phyloP scores from a whole-genome alignment of 78 protist genomes.

The Salpingoeca rosetta region DNA sequence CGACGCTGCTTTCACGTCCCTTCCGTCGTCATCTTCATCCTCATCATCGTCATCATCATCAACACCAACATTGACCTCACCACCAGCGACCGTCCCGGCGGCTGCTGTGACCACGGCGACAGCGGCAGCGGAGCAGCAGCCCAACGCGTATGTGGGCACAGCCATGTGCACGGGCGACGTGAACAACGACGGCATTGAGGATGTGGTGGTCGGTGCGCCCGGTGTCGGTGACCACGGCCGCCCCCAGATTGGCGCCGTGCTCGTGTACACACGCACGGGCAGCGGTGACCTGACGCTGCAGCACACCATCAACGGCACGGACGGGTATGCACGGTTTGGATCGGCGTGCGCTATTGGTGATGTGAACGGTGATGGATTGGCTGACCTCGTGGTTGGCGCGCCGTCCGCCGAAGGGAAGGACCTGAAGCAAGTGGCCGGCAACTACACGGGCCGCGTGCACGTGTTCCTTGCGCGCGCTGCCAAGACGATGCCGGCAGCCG shows the following conservation, averaged over 20 bases:
- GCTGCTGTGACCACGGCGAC: too few relatives aligned
- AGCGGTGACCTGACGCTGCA: too few relatives aligned
- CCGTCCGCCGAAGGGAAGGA: not conserved
- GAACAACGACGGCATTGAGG: constrained; percentile 4
- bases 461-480: too few relatives aligned
- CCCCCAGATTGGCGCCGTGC: not conserved
- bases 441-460: not conserved
- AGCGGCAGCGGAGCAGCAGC: too few relatives aligned
- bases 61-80: too few relatives aligned
- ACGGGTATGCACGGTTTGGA: not conserved
- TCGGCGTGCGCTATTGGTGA: not conserved
- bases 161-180: not conserved
- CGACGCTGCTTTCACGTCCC: too few relatives aligned
- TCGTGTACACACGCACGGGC: too few relatives aligned
- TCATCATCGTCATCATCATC: too few relatives aligned
- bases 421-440: too few relatives aligned
- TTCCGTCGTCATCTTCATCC: too few relatives aligned
- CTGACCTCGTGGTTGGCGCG: constrained; percentile 9
- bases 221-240: not conserved
- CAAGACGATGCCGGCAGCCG: too few relatives aligned
- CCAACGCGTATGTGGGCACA: not conserved
- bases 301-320: not conserved
- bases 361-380: constrained; percentile 5
- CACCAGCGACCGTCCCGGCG: too few relatives aligned
- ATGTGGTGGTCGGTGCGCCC: constrained; percentile 8